These are phyloP conservation scores for Nicotiana rustica DNA, from an alignment of 305 asterid genomes.

Conservation along the genomic window DNA sequence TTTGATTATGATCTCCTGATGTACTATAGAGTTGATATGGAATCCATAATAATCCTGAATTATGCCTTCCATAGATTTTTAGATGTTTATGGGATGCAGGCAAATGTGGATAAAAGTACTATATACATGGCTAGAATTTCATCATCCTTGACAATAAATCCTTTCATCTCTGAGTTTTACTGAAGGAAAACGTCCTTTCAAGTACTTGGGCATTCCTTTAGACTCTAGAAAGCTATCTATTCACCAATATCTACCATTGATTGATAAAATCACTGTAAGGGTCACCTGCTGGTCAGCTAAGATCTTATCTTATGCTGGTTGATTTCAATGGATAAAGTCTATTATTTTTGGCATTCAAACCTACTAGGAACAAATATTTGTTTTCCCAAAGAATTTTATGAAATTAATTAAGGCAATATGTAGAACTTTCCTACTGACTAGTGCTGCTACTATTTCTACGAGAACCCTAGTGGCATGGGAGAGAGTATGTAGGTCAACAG, in stretches of 20 bases:
- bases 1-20: neutral
- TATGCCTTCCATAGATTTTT: neutral
- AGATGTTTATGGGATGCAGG: neutral
- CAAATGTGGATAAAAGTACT: neutral
- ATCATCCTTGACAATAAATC: no score
- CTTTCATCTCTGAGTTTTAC: neutral
- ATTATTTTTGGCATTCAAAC: no score
- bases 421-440: neutral
- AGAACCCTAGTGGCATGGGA: neutral
- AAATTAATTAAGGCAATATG: neutral
- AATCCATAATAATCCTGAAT: no score
- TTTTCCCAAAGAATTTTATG: no score
- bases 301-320: no score
- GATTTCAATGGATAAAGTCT: no score
- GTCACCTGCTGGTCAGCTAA: neutral
- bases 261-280: neutral
- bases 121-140: neutral
- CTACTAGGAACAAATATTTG: no score
- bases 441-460: neutral
- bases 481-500: no score
- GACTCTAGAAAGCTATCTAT: neutral
- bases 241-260: neutral
- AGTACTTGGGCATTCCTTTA: neutral
- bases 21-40: neutral
- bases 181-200: neutral